Evolutionary conservation across 495 filamentous ascomycete genomes (phyloP).

Genomic region (Daldinia bambusicola): DNA sequence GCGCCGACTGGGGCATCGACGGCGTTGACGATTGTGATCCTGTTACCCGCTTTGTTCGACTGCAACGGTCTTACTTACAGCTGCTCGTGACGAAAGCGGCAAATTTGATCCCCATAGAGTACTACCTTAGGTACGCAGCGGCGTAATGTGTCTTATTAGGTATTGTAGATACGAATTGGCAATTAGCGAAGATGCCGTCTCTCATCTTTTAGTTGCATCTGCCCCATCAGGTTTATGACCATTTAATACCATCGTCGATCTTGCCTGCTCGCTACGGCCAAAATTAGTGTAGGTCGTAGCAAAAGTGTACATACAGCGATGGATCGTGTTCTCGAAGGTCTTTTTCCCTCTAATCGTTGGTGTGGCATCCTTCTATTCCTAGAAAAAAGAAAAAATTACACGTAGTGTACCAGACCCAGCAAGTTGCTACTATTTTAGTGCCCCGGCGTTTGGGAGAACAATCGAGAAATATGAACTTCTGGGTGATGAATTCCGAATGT

Average conservation of each 20-base stretch:
- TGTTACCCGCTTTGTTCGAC: not conserved
- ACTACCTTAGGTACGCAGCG: not conserved
- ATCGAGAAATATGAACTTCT: slow-evolving; percentile 7
- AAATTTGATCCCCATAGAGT: slow-evolving; percentile 27
- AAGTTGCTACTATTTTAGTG: slow-evolving; percentile 35
- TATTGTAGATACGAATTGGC: slow-evolving; percentile 19
- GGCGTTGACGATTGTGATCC: slow-evolving; percentile 17
- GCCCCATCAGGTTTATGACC: not conserved
- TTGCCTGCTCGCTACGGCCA: slow-evolving; percentile 12
- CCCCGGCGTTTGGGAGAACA: slow-evolving; percentile 17
- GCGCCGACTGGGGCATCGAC: not conserved
- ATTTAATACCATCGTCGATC: slow-evolving; percentile 5
- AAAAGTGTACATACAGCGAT: slow-evolving; percentile 14
- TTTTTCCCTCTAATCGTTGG: no score
- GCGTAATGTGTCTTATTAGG: not conserved
- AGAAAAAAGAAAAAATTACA: not conserved
- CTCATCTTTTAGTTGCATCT: slow-evolving; percentile 7
- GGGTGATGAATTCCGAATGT: slow-evolving; percentile 34
- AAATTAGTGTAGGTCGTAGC: slow-evolving; percentile 3
- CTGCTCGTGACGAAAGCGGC: slow-evolving; percentile 44
- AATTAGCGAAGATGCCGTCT: slow-evolving; percentile 8
- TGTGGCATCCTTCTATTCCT: slow-evolving; percentile 29
- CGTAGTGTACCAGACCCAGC: slow-evolving; percentile 2
- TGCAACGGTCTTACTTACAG: slow-evolving; percentile 7
- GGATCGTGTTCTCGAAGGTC: slow-evolving; percentile 20